These are phyloP conservation scores for Acidiella bohemica DNA, from an alignment of 495 filamentous ascomycete genomes.

Conservation along the genomic window DNA sequence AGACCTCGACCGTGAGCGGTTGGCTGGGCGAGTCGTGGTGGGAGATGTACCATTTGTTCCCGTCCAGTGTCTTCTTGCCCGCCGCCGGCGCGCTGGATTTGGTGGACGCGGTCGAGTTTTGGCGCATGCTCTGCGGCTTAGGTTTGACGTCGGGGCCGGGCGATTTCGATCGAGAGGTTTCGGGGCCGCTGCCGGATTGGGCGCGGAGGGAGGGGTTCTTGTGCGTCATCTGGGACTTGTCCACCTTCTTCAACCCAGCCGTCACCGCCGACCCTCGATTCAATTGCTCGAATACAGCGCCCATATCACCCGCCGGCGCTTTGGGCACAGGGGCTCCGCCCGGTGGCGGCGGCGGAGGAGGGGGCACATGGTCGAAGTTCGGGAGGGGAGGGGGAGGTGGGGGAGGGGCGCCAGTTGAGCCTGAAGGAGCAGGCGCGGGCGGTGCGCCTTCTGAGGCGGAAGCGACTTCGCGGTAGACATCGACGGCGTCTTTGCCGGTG, in stretches of 20 bases:
- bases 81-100: slow-evolving; percentile 58
- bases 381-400: slow-evolving; percentile 48
- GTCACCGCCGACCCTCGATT: slow-evolving; percentile 82
- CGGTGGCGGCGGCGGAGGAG: slow-evolving; percentile 72
- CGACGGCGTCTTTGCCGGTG: slow-evolving; percentile 58
- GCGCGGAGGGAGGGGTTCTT: slow-evolving; percentile 89
- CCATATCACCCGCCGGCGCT: slow-evolving; percentile 43
- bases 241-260: slow-evolving; percentile 77
- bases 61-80: slow-evolving; percentile 75
- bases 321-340: slow-evolving; percentile 29
- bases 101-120: slow-evolving; percentile 55
- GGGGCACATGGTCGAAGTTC: slow-evolving; percentile 38
- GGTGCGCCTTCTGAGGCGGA: slow-evolving; percentile 28
- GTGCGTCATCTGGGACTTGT: slow-evolving; percentile 90
- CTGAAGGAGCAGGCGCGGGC: slow-evolving; percentile 24
- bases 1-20: slow-evolving; percentile 59
- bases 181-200: slow-evolving; percentile 52
- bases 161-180: slow-evolving; percentile 43
- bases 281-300: slow-evolving; percentile 77
- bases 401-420: slow-evolving; percentile 33
- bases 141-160: slow-evolving; percentile 76
- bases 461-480: slow-evolving; percentile 38
- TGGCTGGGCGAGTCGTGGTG: slow-evolving; percentile 67
- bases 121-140: slow-evolving; percentile 87
- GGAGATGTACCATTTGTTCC: slow-evolving; percentile 93